These are phyloP conservation scores for Cinnamomum micranthum DNA, from an alignment of 164 flowering plant species.

Conservation along the genomic window DNA sequence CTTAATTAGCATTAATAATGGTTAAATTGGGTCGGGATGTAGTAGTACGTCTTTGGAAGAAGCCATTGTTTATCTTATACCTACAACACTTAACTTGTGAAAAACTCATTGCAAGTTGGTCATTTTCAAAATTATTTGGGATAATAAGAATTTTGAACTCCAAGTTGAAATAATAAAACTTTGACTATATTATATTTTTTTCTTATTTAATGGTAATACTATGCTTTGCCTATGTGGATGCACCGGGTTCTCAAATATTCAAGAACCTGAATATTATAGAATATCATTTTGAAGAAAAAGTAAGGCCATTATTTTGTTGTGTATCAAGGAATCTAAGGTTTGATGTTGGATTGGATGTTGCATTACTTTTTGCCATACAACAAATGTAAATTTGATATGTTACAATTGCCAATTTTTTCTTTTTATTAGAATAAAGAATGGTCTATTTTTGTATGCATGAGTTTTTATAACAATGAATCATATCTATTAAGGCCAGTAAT, in stretches of 20 bases:
- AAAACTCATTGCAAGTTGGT: conserved; percentile 85
- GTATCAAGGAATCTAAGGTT: neutral
- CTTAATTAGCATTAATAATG: no score
- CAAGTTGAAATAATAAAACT: neutral
- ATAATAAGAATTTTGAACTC: neutral
- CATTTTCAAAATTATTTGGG: neutral
- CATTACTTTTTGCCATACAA: no score
- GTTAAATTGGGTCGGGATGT: no score
- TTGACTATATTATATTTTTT: conserved; percentile 1
- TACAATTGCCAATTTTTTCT: no score
- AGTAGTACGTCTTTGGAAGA: conserved; percentile 78
- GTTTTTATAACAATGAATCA: no score
- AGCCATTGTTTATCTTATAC: conserved; percentile 84
- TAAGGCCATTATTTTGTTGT: conserved; percentile 24
- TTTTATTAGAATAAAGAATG: no score
- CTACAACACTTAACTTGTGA: conserved; percentile 91
- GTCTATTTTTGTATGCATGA: neutral
- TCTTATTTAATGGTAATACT: conserved; percentile 55
- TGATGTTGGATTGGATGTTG: neutral
- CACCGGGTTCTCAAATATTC: conserved; percentile 92
- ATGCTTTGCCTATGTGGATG: conserved; percentile 96
- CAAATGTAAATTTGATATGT: no score
- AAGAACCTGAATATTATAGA: conserved; percentile 87
- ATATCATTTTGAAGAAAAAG: conserved; percentile 86
- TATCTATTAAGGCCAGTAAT: no score